These are phyloP conservation scores for Wickerhamiella galacta DNA, from an alignment of 805 yeast genomes.

Conservation along the genomic window DNA sequence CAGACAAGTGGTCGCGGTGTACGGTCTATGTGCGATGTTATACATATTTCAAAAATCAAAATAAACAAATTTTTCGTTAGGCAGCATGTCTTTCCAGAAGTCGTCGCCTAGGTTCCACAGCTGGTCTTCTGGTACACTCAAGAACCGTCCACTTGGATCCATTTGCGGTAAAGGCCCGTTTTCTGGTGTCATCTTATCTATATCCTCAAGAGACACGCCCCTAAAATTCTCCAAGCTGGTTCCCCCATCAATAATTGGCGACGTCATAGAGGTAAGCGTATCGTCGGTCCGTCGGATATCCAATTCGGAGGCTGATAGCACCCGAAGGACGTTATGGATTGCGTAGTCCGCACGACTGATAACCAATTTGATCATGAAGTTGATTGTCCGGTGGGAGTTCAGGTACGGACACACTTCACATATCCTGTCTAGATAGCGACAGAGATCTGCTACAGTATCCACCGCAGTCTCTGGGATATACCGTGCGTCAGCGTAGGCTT, in stretches of 20 bases:
- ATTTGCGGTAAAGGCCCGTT: neutral
- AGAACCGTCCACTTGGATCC: too few relatives aligned
- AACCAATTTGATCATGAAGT: constrained; percentile 19
- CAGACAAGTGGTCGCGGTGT: too few relatives aligned
- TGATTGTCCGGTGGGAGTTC: constrained; percentile 16
- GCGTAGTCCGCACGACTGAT: constrained; percentile 21
- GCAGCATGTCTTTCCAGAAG: constrained; percentile 42
- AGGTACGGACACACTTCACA: constrained; percentile 16
- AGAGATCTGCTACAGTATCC: constrained; percentile 10
- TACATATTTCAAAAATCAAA: constrained; percentile 5
- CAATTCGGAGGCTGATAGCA: constrained; percentile 4
- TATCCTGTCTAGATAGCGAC: constrained; percentile 12
- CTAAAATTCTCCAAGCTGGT: too few relatives aligned
- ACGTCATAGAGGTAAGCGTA: too few relatives aligned
- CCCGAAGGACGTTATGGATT: constrained; percentile 7
- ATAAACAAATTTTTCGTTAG: constrained; percentile 14
- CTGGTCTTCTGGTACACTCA: constrained; percentile 25
- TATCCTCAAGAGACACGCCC: too few relatives aligned
- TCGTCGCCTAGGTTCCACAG: constrained; percentile 47
- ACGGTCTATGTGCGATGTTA: too few relatives aligned
- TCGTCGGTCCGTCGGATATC: too few relatives aligned
- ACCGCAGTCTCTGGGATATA: constrained; percentile 13
- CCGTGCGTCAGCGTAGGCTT: constrained; percentile 15
- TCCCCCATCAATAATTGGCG: too few relatives aligned
- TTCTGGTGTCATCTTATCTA: too few relatives aligned